These are phyloP conservation scores for Spergularia marina DNA, from an alignment of 148 eudicot species.

Conservation along the genomic window DNA sequence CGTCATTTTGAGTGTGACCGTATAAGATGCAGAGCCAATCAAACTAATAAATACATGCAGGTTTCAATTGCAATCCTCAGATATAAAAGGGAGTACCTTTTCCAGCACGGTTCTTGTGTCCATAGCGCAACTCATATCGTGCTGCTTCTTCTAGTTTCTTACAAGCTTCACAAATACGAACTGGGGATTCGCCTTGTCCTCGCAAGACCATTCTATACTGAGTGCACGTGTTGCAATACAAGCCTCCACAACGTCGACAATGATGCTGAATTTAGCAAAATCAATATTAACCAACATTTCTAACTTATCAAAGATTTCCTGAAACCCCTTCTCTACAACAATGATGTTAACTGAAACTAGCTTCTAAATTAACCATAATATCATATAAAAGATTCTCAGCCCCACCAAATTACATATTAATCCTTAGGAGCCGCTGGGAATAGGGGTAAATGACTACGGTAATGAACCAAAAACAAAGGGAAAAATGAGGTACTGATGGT, in stretches of 20 bases:
- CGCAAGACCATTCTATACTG: slow-evolving; percentile 75
- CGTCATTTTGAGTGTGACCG: not conserved
- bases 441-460: no score
- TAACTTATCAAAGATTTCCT: not conserved
- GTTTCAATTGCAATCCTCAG: not conserved
- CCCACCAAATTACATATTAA: no score
- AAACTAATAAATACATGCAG: not conserved
- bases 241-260: slow-evolving; percentile 93
- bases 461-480: no score
- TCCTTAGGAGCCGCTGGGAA: no score
- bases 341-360: not conserved
- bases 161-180: slow-evolving; percentile 94
- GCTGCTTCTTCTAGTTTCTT: slow-evolving; percentile 92
- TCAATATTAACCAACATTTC: not conserved
- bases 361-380: not conserved
- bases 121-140: slow-evolving; percentile 80
- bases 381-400: no score
- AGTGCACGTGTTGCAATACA: slow-evolving; percentile 79
- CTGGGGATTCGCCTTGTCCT: slow-evolving; percentile 97
- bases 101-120: slow-evolving; percentile 60
- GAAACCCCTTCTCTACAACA: not conserved
- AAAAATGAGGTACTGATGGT: no score
- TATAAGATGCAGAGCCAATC: slow-evolving; percentile 2
- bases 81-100: slow-evolving; percentile 48
- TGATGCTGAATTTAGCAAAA: slow-evolving; percentile 65